Conservation (phyloP, 495 filamentous ascomycete species). For the Talaromyces trachyspermus region DNA sequence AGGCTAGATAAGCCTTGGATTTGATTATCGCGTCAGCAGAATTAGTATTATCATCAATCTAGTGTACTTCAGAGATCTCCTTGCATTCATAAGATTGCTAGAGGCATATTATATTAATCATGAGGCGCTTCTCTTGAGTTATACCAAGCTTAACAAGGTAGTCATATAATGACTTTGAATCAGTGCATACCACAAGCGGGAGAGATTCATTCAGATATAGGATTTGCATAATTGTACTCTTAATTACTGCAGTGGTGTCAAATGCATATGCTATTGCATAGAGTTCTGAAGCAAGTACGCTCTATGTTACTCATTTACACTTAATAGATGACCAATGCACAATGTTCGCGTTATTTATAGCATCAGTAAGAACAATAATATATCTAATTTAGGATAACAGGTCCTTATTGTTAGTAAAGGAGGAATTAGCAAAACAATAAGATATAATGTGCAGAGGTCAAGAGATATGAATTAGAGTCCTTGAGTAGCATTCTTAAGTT, state of each 20-base stretch:
- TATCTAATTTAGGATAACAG: constrained; percentile 11
- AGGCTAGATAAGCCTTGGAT: not conserved
- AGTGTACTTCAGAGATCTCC: constrained; percentile 12
- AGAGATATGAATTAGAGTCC: not conserved
- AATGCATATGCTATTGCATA: constrained; percentile 3
- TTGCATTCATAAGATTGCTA: constrained; percentile 9
- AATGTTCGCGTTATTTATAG: constrained; percentile 8
- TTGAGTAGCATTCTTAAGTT: not conserved
- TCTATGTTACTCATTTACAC: constrained; percentile 12
- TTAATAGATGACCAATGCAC: constrained; percentile 11
- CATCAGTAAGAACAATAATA: constrained; percentile 10
- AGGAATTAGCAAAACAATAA: constrained; percentile 9
- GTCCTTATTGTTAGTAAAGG: constrained; percentile 15
- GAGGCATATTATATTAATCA: constrained; percentile 4
- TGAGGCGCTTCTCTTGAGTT: not conserved
- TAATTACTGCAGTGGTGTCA: not conserved
- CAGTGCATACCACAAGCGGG: not conserved
- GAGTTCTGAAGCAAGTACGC: constrained; percentile 1
- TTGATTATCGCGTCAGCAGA: constrained; percentile 14
- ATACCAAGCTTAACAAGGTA: constrained; percentile 11
- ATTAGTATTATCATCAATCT: constrained; percentile 11
- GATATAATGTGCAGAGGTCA: not conserved
- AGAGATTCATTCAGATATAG: not conserved
- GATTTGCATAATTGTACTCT: not conserved
- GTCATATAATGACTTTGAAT: constrained; percentile 10